A percentile compares a stretch with the other conserved stretches of the same genome.
These are phyloP conservation scores for Colletotrichum tropicicola DNA, from an alignment of 2,329 filamentous ascomycete species.

Conservation along the genomic window DNA sequence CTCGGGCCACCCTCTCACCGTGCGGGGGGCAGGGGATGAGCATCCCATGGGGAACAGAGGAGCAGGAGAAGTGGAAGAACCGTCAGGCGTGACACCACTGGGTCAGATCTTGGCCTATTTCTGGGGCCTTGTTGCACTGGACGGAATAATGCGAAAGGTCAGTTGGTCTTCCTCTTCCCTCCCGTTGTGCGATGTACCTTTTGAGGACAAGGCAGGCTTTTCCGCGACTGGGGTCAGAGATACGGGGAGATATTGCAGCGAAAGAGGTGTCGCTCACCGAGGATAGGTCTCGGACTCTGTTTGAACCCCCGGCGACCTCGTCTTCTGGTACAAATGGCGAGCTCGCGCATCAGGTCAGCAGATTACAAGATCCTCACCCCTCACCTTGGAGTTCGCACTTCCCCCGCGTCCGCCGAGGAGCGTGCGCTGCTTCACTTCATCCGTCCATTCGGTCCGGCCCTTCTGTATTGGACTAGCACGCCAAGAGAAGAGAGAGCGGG, in stretches of 20 bases:
- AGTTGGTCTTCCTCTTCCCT: not conserved
- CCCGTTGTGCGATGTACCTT: conserved; percentile 1
- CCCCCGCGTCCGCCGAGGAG: not conserved
- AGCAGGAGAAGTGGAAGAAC: not conserved
- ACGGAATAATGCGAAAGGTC: conserved; percentile 11
- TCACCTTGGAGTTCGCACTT: not conserved
- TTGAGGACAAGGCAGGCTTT: not conserved
- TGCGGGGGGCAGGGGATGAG: not conserved
- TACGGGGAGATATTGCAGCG: not conserved
- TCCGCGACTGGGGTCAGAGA: not conserved
- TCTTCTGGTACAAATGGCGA: not conserved
- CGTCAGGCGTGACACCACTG: not conserved
- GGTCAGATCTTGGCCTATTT: conserved; percentile 20
- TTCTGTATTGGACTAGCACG: not conserved
- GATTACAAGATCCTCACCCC: not conserved
- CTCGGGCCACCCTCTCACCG: not conserved
- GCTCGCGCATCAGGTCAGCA: not conserved
- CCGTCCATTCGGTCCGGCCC: conserved; percentile 15
- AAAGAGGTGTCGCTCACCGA: not conserved
- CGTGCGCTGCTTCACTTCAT: not conserved
- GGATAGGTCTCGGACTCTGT: not conserved
- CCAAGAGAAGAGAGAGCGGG: not conserved
- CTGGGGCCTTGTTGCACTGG: not conserved
- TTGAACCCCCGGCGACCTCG: not conserved
- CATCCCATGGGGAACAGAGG: conserved; percentile 1